phyloP scores from a whole-genome alignment of 192 early-diverging fungal species.

The Jimgerdemannia flammicorona region DNA sequence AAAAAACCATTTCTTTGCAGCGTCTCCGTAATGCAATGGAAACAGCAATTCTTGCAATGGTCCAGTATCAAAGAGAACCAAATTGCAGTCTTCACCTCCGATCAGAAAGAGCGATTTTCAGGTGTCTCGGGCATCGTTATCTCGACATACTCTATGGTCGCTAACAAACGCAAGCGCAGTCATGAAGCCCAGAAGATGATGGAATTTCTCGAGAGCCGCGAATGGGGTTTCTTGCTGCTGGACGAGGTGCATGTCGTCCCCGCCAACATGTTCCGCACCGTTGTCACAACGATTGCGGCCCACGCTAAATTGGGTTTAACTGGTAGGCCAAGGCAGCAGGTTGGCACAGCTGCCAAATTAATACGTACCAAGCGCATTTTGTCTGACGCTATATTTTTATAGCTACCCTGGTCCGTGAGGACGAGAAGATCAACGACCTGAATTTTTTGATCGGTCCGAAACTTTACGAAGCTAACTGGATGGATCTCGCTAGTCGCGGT shows the following conservation, averaged over 20 bases:
- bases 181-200: constrained; percentile 94
- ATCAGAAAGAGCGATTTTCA: constrained; percentile 85
- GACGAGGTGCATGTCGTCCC: constrained; percentile 99
- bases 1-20: constrained; percentile 35
- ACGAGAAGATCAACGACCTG: constrained; percentile 95
- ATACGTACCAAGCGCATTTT: too few relatives aligned
- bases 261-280: constrained; percentile 92
- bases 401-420: constrained; percentile 97
- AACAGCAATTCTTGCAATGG: constrained; percentile 95
- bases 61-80: constrained; percentile 89
- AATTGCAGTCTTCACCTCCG: constrained; percentile 92
- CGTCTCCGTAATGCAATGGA: constrained; percentile 98
- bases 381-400: too few relatives aligned
- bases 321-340: too few relatives aligned
- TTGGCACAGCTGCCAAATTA: too few relatives aligned
- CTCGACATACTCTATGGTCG: constrained; percentile 97
- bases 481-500: constrained; percentile 95
- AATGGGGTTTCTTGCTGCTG: constrained; percentile 97
- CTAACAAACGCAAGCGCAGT: constrained; percentile 89
- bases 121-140: constrained; percentile 92
- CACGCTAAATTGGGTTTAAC: constrained; percentile 98
- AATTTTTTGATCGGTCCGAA: constrained; percentile 99
- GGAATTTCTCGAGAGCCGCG: constrained; percentile 83
- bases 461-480: constrained; percentile 99
- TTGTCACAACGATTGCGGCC: constrained; percentile 86